Conservation (phyloP, 768 basidiomycete species). For the Boletus subcaerulescens region DNA sequence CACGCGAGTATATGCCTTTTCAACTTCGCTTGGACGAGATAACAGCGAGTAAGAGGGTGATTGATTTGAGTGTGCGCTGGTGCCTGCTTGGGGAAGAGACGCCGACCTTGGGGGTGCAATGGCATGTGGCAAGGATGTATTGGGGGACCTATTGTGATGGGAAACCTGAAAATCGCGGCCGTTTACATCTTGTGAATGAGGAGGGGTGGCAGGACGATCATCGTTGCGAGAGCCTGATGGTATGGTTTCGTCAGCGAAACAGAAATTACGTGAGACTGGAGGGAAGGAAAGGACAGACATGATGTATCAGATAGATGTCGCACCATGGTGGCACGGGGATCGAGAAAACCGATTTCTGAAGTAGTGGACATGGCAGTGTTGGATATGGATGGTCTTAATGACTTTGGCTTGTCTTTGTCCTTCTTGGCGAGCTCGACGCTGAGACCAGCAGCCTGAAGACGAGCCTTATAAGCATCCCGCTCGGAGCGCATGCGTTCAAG, state of each 20-base stretch:
- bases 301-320: slow-evolving; percentile 34
- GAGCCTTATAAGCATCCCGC: slow-evolving; percentile 58
- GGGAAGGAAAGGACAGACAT: slow-evolving; percentile 24
- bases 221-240: slow-evolving; percentile 14
- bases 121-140: slow-evolving; percentile 4
- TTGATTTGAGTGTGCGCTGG: slow-evolving; percentile 9
- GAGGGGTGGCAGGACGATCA: slow-evolving; percentile 20
- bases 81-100: slow-evolving; percentile 17
- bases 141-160: not conserved
- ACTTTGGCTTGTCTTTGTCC: slow-evolving; percentile 24
- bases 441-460: slow-evolving; percentile 30
- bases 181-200: slow-evolving; percentile 14
- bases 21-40: slow-evolving; percentile 23
- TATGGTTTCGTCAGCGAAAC: not conserved
- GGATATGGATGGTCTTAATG: slow-evolving; percentile 22
- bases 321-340: slow-evolving; percentile 23
- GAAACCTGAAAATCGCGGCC: slow-evolving; percentile 6
- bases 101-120: slow-evolving; percentile 21
- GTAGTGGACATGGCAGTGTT: slow-evolving; percentile 19
- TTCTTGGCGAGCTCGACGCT: slow-evolving; percentile 40
- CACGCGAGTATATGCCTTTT: slow-evolving; percentile 4
- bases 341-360: slow-evolving; percentile 17
- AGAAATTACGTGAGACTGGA: not conserved
- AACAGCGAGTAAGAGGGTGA: slow-evolving; percentile 1
- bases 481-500: slow-evolving; percentile 81